These are phyloP conservation scores for Leccinum pellstonianum DNA, from an alignment of 768 basidiomycete species.

Conservation along the genomic window DNA sequence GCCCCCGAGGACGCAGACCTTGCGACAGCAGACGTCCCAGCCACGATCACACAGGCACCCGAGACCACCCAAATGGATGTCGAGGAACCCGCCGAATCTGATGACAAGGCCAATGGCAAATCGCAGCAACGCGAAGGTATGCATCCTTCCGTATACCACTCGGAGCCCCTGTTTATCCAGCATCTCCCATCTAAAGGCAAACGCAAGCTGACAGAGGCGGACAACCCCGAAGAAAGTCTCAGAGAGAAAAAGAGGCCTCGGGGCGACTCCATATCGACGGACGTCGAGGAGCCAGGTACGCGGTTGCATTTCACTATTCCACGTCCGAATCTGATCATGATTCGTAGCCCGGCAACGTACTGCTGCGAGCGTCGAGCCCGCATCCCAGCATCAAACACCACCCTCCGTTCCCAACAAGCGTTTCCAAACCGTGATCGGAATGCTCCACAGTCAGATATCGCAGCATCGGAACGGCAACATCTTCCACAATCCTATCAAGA, in stretches of 20 bases:
- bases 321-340: constrained; percentile 3
- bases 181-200: constrained; percentile 17
- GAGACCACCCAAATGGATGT: constrained; percentile 7
- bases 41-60: not conserved
- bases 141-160: not conserved
- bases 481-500: constrained; percentile 88
- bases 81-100: constrained; percentile 14
- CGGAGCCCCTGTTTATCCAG: not conserved
- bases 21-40: constrained; percentile 4
- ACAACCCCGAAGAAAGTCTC: constrained; percentile 21
- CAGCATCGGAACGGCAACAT: constrained; percentile 87
- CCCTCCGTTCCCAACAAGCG: constrained; percentile 51
- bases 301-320: not conserved
- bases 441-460: constrained; percentile 80
- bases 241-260: constrained; percentile 32
- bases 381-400: constrained; percentile 15
- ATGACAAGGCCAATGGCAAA: constrained; percentile 4
- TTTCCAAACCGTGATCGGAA: constrained; percentile 78
- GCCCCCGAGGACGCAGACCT: constrained; percentile 9
- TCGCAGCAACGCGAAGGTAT: constrained; percentile 25
- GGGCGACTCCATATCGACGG: constrained; percentile 22
- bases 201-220: constrained; percentile 27
- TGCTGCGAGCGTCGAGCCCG: constrained; percentile 17
- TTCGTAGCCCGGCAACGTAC: constrained; percentile 21
- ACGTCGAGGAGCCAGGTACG: constrained; percentile 47